Evolutionary conservation across 306 rosid species (phyloP).

Genomic region (Gastrolobium bilobum): DNA sequence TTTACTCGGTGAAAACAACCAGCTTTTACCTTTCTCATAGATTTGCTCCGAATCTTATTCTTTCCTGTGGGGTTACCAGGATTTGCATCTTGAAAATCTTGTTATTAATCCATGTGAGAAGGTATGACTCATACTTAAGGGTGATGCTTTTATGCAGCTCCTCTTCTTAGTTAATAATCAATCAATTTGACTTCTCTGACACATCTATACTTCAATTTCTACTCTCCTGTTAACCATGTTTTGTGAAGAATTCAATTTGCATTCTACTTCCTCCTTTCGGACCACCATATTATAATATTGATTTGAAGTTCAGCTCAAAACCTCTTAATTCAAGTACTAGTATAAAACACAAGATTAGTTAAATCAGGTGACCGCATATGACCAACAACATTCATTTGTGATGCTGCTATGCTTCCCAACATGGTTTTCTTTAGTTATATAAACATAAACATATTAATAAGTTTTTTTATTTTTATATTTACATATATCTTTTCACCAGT

Average conservation of each 20-base stretch:
- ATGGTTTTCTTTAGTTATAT: constrained; percentile 60
- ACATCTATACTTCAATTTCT: constrained; percentile 34
- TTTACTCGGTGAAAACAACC: constrained; percentile 41
- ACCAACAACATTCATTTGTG: constrained; percentile 61
- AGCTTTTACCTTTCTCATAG: constrained; percentile 39
- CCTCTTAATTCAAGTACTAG: not conserved
- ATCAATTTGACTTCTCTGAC: constrained; percentile 51
- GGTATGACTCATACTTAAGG: constrained; percentile 19
- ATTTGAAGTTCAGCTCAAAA: constrained; percentile 22
- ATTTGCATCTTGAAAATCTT: constrained; percentile 36
- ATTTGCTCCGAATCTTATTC: constrained; percentile 48
- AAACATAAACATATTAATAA: constrained; percentile 36
- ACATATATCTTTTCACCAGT: constrained; percentile 20
- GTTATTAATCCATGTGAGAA: constrained; percentile 35
- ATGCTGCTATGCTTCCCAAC: constrained; percentile 69
- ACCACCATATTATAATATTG: constrained; percentile 41
- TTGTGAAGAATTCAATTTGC: constrained; percentile 52
- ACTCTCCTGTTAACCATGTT: constrained; percentile 26
- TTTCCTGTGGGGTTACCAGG: constrained; percentile 41
- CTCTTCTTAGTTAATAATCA: constrained; percentile 19
- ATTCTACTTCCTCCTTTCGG: constrained; percentile 41
- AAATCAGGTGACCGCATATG: constrained; percentile 50
- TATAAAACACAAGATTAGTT: constrained; percentile 41
- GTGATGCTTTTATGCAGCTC: constrained; percentile 42
- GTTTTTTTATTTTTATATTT: constrained; percentile 13